A percentile compares a stretch with the other conserved stretches of the same genome.
Evolutionary conservation across 345 rosid genomes (phyloP).

Genomic region (Gossypioides kirkii): DNA sequence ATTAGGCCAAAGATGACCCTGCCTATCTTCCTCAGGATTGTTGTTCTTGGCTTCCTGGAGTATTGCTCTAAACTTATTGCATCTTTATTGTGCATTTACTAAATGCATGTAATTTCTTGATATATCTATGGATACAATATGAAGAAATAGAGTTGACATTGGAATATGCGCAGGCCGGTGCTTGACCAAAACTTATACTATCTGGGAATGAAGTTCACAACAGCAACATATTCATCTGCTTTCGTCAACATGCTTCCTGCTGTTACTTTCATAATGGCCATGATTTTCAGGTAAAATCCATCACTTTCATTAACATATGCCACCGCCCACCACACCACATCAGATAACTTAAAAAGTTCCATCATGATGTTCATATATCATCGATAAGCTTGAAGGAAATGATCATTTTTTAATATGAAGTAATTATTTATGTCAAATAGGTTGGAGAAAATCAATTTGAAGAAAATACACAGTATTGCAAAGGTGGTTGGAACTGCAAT

Average conservation of each 20-base stretch:
- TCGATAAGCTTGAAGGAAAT: neutral
- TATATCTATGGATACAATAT: neutral
- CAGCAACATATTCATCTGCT: neutral
- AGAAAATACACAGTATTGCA: conserved; percentile 58
- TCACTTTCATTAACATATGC: neutral
- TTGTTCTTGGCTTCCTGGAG: conserved; percentile 76
- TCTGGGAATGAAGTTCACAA: neutral
- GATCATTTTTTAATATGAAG: neutral
- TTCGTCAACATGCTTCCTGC: neutral
- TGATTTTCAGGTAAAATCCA: neutral
- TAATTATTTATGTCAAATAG: conserved; percentile 28
- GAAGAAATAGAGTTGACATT: neutral
- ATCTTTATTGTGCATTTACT: neutral
- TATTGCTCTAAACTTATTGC: conserved; percentile 30
- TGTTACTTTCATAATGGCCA: neutral
- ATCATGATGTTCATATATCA: neutral
- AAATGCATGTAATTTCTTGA: neutral
- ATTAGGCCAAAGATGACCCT: conserved; percentile 86
- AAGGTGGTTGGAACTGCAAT: conserved; percentile 70
- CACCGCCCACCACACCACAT: neutral
- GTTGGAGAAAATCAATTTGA: conserved; percentile 61
- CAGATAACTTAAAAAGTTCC: neutral
- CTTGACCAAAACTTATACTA: neutral
- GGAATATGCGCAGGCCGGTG: neutral
- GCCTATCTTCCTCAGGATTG: conserved; percentile 65